These are phyloP conservation scores for Sambucus nigra DNA, from an alignment of 129 eudicot genomes.

Conservation along the genomic window DNA sequence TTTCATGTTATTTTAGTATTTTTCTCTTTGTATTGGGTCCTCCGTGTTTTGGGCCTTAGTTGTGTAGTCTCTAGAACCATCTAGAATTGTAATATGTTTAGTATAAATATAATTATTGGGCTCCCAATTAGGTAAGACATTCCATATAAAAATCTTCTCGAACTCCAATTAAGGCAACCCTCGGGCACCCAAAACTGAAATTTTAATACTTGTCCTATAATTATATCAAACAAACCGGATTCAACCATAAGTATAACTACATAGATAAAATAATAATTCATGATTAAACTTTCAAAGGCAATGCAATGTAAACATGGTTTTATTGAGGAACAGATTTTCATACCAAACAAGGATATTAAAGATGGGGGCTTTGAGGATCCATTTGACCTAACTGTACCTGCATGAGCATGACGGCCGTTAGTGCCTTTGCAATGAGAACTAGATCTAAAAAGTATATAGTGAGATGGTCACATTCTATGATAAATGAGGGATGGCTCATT, in stretches of 20 bases:
- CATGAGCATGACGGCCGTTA: too few relatives aligned
- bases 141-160: background rate
- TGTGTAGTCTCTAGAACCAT: too few relatives aligned
- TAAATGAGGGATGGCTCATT: background rate
- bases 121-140: background rate
- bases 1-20: too few relatives aligned
- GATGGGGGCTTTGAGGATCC: constrained; percentile 67
- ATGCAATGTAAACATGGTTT: background rate
- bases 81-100: too few relatives aligned
- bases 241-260: too few relatives aligned
- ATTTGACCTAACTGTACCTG: constrained; percentile 62
- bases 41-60: too few relatives aligned
- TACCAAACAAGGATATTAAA: constrained; percentile 68
- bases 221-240: too few relatives aligned
- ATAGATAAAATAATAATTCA: too few relatives aligned
- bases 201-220: background rate
- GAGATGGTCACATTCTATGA: background rate
- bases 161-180: background rate
- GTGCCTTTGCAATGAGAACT: background rate
- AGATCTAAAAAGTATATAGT: background rate
- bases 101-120: too few relatives aligned
- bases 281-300: background rate
- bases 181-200: background rate
- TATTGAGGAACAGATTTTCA: constrained; percentile 5
- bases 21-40: too few relatives aligned